Conservation (phyloP, 2,329 filamentous ascomycete genomes). For the Pseudocercospora fijiensis region DNA sequence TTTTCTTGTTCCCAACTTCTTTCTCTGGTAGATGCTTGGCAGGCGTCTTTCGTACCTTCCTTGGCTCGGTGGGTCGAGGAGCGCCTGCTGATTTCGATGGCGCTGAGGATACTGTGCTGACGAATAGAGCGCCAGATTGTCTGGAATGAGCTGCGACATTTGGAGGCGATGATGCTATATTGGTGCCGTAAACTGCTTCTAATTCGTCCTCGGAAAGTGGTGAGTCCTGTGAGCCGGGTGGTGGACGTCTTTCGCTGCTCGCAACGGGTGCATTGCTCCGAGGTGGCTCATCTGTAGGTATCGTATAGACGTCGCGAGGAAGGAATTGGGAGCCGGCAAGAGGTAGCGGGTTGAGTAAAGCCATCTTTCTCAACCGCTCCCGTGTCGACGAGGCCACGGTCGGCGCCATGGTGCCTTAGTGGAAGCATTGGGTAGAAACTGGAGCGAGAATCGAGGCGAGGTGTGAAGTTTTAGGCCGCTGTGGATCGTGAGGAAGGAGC, state of each 20-base stretch:
- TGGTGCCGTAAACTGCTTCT: slow-evolving; percentile 21
- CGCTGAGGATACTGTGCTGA: neutral
- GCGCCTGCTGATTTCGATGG: neutral
- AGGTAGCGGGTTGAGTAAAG: slow-evolving; percentile 8
- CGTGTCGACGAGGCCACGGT: neutral
- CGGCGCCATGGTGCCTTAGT: neutral
- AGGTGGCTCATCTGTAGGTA: neutral
- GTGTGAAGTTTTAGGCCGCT: neutral
- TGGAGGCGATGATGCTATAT: slow-evolving; percentile 14
- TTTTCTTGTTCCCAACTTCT: neutral
- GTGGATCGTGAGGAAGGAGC: neutral
- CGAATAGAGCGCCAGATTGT: neutral
- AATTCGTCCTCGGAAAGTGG: slow-evolving; percentile 34
- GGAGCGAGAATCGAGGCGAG: neutral
- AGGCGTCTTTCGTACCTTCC: neutral
- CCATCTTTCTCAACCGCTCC: slow-evolving; percentile 1
- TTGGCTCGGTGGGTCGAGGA: neutral
- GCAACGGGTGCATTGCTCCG: slow-evolving; percentile 1
- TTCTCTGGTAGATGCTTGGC: neutral
- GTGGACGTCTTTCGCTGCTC: neutral
- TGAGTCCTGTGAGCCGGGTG: slow-evolving; percentile 32
- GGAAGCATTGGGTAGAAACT: neutral
- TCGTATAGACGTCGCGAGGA: neutral
- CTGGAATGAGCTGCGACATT: neutral
- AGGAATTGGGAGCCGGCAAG: neutral